Conservation (phyloP, 192 early-diverging fungal genomes). For the Entomortierella chlamydospora region DNA sequence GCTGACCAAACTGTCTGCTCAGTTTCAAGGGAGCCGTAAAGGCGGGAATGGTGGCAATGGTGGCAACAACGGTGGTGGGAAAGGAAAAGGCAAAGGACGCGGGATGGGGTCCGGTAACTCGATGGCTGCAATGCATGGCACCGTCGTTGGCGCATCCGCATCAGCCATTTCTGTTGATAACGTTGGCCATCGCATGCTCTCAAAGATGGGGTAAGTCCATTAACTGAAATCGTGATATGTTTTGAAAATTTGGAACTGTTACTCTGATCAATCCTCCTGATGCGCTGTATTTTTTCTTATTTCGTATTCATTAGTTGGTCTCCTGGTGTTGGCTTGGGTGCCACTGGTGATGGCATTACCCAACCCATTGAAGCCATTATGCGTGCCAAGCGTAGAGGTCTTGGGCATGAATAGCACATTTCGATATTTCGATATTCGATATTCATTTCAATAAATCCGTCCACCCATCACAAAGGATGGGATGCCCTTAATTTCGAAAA, state of each 20-base stretch:
- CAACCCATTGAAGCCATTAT: constrained; percentile 66
- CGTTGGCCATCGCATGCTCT: constrained; percentile 75
- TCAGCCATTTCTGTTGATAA: constrained; percentile 68
- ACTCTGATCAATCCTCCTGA: too few relatives aligned
- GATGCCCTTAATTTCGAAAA: too few relatives aligned
- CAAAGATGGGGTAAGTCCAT: constrained; percentile 71
- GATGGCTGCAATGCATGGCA: constrained; percentile 52
- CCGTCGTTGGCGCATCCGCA: constrained; percentile 67
- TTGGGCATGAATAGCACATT: constrained; percentile 48
- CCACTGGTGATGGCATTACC: constrained; percentile 58
- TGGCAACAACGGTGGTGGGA: constrained; percentile 7
- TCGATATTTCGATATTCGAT: too few relatives aligned
- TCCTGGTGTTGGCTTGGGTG: constrained; percentile 59
- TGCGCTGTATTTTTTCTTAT: too few relatives aligned
- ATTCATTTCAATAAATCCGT: too few relatives aligned
- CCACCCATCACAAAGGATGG: too few relatives aligned
- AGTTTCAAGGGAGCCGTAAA: constrained; percentile 39
- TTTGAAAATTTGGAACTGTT: too few relatives aligned
- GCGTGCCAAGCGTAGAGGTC: constrained; percentile 56
- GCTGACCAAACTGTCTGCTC: constrained; percentile 20
- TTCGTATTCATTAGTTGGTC: constrained; percentile 38
- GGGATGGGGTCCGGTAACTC: constrained; percentile 8
- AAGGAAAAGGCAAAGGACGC: constrained; percentile 18
- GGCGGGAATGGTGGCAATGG: constrained; percentile 18
- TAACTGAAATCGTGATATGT: too few relatives aligned